Conservation (phyloP, 2,329 filamentous ascomycete species). For the Colletotrichum orbiculare region DNA sequence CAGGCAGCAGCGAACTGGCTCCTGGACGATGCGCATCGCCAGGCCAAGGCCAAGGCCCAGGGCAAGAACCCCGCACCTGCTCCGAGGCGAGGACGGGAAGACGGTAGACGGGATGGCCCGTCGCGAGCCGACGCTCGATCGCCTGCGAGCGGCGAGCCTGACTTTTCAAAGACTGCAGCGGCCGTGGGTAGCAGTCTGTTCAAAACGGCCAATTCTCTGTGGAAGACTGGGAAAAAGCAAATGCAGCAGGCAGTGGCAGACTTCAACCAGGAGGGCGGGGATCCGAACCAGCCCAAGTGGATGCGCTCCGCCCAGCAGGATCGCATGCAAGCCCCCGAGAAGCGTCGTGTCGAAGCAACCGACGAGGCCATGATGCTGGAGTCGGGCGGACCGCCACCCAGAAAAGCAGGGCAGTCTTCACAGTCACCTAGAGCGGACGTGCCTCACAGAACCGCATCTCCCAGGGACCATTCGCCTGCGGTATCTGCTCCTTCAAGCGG, state of each 20-base stretch:
- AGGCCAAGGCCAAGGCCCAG: conserved; percentile 78
- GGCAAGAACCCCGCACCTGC: conserved; percentile 59
- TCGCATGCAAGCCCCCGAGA: conserved; percentile 48
- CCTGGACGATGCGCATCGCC: conserved; percentile 88
- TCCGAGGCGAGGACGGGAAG: conserved; percentile 51
- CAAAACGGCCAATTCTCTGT: conserved; percentile 93
- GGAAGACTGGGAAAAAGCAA: conserved; percentile 94
- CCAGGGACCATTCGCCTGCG: conserved; percentile 62
- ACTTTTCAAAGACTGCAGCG: conserved; percentile 83
- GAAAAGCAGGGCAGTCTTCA: conserved; percentile 43
- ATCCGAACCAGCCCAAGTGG: conserved; percentile 90
- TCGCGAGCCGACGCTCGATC: conserved; percentile 62
- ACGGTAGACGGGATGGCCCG: conserved; percentile 35
- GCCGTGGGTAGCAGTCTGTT: conserved; percentile 86
- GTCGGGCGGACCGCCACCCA: conserved; percentile 67
- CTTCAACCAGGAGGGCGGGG: conserved; percentile 76
- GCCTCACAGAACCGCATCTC: conserved; percentile 42
- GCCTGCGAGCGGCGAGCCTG: conserved; percentile 70
- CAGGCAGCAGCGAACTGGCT: conserved; percentile 91
- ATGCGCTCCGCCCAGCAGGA: conserved; percentile 78
- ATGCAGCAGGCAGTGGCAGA: conserved; percentile 93
- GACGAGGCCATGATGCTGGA: conserved; percentile 87
- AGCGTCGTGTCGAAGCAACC: conserved; percentile 59
- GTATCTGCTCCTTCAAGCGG: conserved; percentile 54
- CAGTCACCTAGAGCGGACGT: conserved; percentile 47